These are phyloP conservation scores for Chaetomium cochliodes DNA, from an alignment of 495 filamentous ascomycete genomes.

Conservation along the genomic window DNA sequence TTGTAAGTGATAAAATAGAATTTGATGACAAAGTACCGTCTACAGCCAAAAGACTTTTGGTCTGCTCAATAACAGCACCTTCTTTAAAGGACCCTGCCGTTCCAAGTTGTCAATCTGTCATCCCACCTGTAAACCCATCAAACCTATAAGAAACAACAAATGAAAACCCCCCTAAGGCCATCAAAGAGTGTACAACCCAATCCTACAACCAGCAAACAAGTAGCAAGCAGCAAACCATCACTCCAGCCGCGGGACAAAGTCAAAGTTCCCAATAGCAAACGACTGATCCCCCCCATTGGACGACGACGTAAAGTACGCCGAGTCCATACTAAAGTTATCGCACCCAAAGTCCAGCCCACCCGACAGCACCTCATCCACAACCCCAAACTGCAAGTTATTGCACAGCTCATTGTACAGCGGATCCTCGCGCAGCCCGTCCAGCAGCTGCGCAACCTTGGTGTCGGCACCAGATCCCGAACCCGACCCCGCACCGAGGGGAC, in stretches of 20 bases:
- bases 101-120: too few relatives aligned
- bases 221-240: not conserved
- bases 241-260: not conserved
- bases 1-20: too few relatives aligned
- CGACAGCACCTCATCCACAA: constrained; percentile 1
- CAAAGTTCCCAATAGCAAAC: not conserved
- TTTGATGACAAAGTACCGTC: too few relatives aligned
- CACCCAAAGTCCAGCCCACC: not conserved
- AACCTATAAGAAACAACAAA: not conserved
- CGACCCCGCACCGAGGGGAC: too few relatives aligned
- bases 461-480: too few relatives aligned
- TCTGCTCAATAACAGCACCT: too few relatives aligned
- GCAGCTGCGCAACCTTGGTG: not conserved
- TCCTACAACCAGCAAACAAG: not conserved
- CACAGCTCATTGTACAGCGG: not conserved
- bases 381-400: not conserved
- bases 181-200: not conserved
- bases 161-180: not conserved
- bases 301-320: constrained; percentile 17
- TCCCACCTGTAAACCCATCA: too few relatives aligned
- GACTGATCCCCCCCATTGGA: not conserved
- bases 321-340: constrained; percentile 9
- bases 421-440: not conserved
- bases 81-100: too few relatives aligned
- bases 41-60: too few relatives aligned